Evolutionary conservation across 2,329 filamentous ascomycete species (phyloP), one percentile per base, ranked within the genome.

Genomic region (Pseudopithomyces maydicus): DNA sequence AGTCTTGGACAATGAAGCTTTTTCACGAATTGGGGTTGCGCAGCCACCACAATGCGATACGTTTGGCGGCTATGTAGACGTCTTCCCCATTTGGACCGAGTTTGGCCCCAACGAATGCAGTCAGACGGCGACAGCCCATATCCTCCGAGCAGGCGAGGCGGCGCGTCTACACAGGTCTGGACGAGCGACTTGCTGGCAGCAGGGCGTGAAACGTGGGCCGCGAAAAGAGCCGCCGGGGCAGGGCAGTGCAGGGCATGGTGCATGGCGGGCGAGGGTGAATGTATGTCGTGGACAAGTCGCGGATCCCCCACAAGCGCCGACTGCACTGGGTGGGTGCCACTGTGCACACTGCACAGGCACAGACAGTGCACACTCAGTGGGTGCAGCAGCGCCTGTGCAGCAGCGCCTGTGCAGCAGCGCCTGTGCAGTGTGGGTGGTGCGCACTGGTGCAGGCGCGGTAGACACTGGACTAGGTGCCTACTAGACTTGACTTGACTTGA

Each of bases 41-140:
- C 48, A 51, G 48, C 48, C 48, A 51, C 38, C 48, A 51, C 48
- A 50, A n/a, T 50, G 47, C 47, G 36, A 36, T 19, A 26, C 35
- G 35, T 50, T 32, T 50, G 47, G 47, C 47, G 47, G 47, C 48
- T 51, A 42, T 51, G 48, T 41, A 43, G 22, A 42, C 22, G 22
- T 19, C n/a, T 43, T 51, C 48, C 48, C 48, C 48, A 51, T 51
- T 51, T 35, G 48, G 48, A 43, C 38, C 48, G 36, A 41, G 5
- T 51, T 29, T 51, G 48, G 48, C 48, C 48, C 48, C 48, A 22
- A 22, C 5, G 8, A 41, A 33, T 19, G 29, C 45, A 51, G 48
- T 51, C 23, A 51, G 48, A 51, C 48, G 48, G 48, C 48, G 48
- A 36, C 7, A 5, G 12, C 20, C 20, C 36, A n/a, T 41, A 29